Base-by-base conservation (phyloP, 2,329 filamentous ascomycete species). In the Reticulascus tulasneorum region DNA sequence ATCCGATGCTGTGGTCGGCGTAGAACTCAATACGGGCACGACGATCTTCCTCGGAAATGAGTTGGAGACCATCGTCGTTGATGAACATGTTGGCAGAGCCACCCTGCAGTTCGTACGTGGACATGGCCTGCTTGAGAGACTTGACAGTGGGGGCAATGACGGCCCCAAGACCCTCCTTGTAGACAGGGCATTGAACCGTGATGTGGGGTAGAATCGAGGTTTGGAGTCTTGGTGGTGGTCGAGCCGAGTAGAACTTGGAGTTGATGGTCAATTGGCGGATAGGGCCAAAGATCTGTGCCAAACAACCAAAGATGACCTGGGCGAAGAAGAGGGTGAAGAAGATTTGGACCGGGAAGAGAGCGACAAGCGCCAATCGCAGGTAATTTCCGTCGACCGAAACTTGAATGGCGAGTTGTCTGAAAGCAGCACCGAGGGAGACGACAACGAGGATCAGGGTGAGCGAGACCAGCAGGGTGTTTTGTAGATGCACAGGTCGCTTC, bases 161-260 rank as follows among this genome's bases (percentile, higher is more conserved):
- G 43, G 70, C 77, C 23, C 66, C 65, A 4, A 94, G 71, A 46
- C 86, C 86, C 58, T 94, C 87, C 59, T 91, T 93, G 67, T 93
- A 94, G 0, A 94, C 85, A 5, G 87, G 87, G 57, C 86, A 90
- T 54, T 94, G 87, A 26, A 94, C 84, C 4, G 86, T 91, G 45
- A 87, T 71, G 53, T 87, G 85, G 3, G 84, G 84, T 12, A 90
- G 70, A 18, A 67, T 54, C 7, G 63, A 52, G 2, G 61, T 64
- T 38, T 75, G 73, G 19, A 89, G 60, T 30, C 84, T 69, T 15
- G 74, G 73, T 2, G 82, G 79, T 8, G 82, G 72, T n/a, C 72
- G 68, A 2, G 84, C 86, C 0, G 86, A 91, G 63, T 84, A 93
- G 66, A 82, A 91, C 58, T 84, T 86, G 52, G 84, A 88, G 70